Conservation (phyloP, 179 eudicot genomes). For the Drosera spatulata region DNA sequence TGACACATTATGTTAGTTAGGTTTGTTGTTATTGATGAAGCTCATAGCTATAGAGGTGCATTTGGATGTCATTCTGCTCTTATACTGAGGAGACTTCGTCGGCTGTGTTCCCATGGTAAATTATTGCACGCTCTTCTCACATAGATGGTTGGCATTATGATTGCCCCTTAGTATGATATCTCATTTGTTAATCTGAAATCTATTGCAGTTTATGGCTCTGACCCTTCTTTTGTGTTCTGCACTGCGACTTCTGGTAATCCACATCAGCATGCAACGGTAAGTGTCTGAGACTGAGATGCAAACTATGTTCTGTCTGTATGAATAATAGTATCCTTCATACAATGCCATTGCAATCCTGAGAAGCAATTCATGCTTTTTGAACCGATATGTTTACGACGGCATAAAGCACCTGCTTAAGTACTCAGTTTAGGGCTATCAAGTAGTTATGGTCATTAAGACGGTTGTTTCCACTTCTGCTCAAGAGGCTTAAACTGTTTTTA, state of each 20-base stretch:
- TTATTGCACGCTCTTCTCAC: background rate
- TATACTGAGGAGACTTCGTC: conserved; percentile 78
- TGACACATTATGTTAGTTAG: conserved; percentile 21
- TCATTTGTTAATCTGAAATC: conserved; percentile 10
- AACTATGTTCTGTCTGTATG: too few species aligned
- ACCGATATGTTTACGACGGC: too few species aligned
- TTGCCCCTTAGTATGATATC: conserved; percentile 1
- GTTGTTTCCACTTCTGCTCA: too few species aligned
- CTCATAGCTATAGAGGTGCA: conserved; percentile 91
- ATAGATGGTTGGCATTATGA: too few species aligned
- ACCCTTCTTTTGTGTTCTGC: conserved; percentile 80
- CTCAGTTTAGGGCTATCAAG: too few species aligned
- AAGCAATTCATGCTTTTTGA: too few species aligned
- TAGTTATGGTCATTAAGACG: too few species aligned
- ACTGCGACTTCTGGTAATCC: conserved; percentile 98
- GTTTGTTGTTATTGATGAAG: conserved; percentile 85
- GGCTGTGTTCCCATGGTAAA: conserved; percentile 91
- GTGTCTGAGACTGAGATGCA: background rate
- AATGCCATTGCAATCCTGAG: too few species aligned
- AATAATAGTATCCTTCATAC: too few species aligned
- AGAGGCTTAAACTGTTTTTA: too few species aligned
- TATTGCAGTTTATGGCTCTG: conserved; percentile 80
- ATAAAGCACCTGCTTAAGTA: too few species aligned
- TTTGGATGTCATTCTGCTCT: conserved; percentile 97
- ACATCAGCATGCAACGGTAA: conserved; percentile 85